Base-by-base conservation (phyloP, 352 stramenopile species). In the Pythium insidiosum region DNA sequence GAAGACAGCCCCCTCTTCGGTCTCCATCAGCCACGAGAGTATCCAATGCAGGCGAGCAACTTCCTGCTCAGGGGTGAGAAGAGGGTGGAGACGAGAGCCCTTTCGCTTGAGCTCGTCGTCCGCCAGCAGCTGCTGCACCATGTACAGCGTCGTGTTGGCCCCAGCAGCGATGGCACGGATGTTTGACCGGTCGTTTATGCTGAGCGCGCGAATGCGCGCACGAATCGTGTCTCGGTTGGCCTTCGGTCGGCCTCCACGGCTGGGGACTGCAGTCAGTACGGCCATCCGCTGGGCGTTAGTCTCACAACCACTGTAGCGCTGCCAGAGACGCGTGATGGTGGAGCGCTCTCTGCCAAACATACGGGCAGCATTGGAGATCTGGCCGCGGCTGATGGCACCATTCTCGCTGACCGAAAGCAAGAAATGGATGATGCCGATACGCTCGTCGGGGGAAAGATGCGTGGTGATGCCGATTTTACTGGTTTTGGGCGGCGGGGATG, bases 11-110 rank as follows among this genome's bases (percentile, higher is more conserved):
- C 40, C 25, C 15, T 31, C 36, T 15, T 47, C 30, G 6, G 15
- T 15, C 18, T 47, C 15, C 19, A 42, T 10, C 21, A 56, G 33
- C 30, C 35, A 50, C 9, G 36, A 41, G 19, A 56, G 39, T 5
- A 40, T 36, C 48, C 48, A 56, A 2, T 28, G 37, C 5, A 56
- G 16, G 4, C 48, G 30, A n/a, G 23, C n/a, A 5, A 31, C 12
- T 30, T 56, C 30, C n/a, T 56, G 43, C 22, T 37, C 28, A 3
- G 34, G 5, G 16, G 43, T 39, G 35, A 57, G 22, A 6, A 47
- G 40, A 6, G 41, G 49, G 12, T 46, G 38, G 13, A 51, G 31
- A 1, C 26, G 34, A 2, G 31, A 43, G 6, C 22, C 36, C 33
- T 43, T 41, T 1, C 43, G 43, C 3, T 21, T 12, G 21, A 43